Percentiles rank a stretch among this genome's conserved stretches.
These are phyloP conservation scores for Umbilicus rupestris DNA, from an alignment of 164 flowering plant genomes.

Conservation along the genomic window DNA sequence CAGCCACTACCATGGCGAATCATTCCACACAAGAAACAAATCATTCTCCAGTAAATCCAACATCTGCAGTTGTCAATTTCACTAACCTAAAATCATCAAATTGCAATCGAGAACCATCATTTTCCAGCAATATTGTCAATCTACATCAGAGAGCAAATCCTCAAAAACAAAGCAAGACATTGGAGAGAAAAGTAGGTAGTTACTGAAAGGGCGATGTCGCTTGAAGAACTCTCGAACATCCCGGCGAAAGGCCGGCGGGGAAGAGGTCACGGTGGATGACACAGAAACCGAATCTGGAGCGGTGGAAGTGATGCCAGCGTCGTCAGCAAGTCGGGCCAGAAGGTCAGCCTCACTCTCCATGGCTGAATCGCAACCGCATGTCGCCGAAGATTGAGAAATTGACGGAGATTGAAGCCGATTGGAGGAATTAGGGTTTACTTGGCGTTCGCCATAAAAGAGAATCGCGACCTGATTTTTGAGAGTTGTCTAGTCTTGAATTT, in stretches of 20 bases:
- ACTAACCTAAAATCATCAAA: background rate
- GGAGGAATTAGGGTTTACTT: background rate
- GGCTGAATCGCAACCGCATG: constrained; percentile 41
- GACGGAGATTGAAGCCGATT: background rate
- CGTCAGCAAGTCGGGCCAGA: constrained; percentile 24
- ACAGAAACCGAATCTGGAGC: constrained; percentile 26
- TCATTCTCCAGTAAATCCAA: background rate
- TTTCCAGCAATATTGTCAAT: background rate
- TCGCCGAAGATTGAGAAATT: constrained; percentile 11
- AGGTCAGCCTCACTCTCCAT: constrained; percentile 74
- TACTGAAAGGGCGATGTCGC: constrained; percentile 76
- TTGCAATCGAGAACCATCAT: background rate
- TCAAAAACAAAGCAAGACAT: background rate
- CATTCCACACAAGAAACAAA: background rate
- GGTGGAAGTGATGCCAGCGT: constrained; percentile 21
- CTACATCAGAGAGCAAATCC: background rate
- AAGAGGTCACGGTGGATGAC: constrained; percentile 23
- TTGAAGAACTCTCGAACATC: constrained; percentile 80
- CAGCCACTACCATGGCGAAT: background rate
- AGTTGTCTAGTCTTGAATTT: background rate
- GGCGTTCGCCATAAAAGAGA: too few species aligned
- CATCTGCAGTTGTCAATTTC: background rate
- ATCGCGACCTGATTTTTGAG: background rate
- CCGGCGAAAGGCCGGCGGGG: constrained; percentile 55
- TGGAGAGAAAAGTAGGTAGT: background rate